Conservation (phyloP, 1,284 basidiomycete genomes). For the Sanguinoderma infundibulare region DNA sequence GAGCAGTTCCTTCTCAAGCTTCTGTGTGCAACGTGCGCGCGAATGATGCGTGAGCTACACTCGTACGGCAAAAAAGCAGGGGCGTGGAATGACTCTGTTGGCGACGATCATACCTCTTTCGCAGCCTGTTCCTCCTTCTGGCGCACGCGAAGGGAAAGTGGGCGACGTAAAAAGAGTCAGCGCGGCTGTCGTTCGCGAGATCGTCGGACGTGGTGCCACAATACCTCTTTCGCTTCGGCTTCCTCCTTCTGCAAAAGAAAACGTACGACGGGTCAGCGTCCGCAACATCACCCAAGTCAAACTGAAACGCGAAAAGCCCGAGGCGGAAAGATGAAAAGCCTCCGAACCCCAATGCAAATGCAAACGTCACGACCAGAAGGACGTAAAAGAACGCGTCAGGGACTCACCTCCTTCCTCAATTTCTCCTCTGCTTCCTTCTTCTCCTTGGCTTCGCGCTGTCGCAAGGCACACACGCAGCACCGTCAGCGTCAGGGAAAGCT, state of each 20-base stretch:
- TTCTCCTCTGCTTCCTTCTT: slow-evolving; percentile 63
- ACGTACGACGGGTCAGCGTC: slow-evolving; percentile 13
- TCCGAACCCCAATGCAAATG: slow-evolving; percentile 7
- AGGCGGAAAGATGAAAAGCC: neutral
- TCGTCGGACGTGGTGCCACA: neutral
- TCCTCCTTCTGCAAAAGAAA: slow-evolving; percentile 52
- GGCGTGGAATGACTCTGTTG: neutral
- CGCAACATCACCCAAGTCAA: no score
- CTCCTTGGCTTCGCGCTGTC: slow-evolving; percentile 74
- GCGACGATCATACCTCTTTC: slow-evolving; percentile 50
- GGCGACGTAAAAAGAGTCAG: neutral
- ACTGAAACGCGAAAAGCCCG: neutral
- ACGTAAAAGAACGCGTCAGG: slow-evolving; percentile 9
- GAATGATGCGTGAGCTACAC: slow-evolving; percentile 11
- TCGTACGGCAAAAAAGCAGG: neutral
- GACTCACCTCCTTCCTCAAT: slow-evolving; percentile 43
- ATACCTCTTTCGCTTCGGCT: slow-evolving; percentile 44
- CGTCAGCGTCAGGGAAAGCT: slow-evolving; percentile 24
- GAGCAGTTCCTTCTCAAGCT: slow-evolving; percentile 43
- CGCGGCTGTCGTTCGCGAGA: slow-evolving; percentile 5
- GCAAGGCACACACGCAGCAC: slow-evolving; percentile 14
- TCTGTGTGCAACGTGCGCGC: slow-evolving; percentile 28
- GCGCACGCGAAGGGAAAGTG: slow-evolving; percentile 13
- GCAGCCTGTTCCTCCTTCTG: slow-evolving; percentile 55
- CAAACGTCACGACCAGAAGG: slow-evolving; percentile 4